Evolutionary conservation across 371 early-diverging fungal species (phyloP).

Genomic region (Lichtheimia corymbifera): DNA sequence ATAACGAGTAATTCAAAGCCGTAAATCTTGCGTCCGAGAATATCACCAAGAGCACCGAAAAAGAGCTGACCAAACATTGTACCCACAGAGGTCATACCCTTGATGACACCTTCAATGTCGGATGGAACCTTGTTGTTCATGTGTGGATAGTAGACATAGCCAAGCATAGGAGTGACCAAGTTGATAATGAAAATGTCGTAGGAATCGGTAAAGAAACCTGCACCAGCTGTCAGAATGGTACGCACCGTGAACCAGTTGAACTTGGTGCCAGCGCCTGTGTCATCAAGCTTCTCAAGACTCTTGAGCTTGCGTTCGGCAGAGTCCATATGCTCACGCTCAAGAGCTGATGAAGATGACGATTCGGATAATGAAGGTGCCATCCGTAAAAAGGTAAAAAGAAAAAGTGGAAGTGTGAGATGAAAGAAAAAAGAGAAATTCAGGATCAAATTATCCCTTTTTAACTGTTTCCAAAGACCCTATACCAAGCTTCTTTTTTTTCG

Average conservation of each 20-base stretch:
- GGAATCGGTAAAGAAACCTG: slow-evolving; percentile 90
- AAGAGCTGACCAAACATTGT: slow-evolving; percentile 82
- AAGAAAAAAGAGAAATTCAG: no score
- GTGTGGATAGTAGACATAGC: slow-evolving; percentile 68
- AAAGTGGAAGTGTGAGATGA: no score
- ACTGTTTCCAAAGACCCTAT: no score
- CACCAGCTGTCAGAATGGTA: slow-evolving; percentile 81
- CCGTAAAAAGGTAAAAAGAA: background rate
- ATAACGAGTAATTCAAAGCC: slow-evolving; percentile 86
- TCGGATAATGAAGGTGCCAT: slow-evolving; percentile 2
- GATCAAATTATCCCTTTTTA: no score
- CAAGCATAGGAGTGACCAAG: slow-evolving; percentile 81
- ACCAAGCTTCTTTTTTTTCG: no score
- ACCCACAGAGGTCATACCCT: slow-evolving; percentile 82
- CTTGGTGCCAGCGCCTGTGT: slow-evolving; percentile 25
- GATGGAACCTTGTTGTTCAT: slow-evolving; percentile 60
- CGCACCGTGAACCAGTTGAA: slow-evolving; percentile 80
- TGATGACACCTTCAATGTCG: slow-evolving; percentile 71
- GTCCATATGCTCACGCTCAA: slow-evolving; percentile 32
- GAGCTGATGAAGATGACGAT: slow-evolving; percentile 1
- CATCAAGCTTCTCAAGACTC: slow-evolving; percentile 41
- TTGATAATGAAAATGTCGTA: slow-evolving; percentile 89
- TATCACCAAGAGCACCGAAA: slow-evolving; percentile 86
- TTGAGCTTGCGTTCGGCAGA: slow-evolving; percentile 36
- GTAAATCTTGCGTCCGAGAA: slow-evolving; percentile 84